Percentiles rank a stretch among this genome's conserved stretches.
These are phyloP conservation scores for Nyssa sinensis DNA, from an alignment of 148 eudicot species.

Conservation along the genomic window DNA sequence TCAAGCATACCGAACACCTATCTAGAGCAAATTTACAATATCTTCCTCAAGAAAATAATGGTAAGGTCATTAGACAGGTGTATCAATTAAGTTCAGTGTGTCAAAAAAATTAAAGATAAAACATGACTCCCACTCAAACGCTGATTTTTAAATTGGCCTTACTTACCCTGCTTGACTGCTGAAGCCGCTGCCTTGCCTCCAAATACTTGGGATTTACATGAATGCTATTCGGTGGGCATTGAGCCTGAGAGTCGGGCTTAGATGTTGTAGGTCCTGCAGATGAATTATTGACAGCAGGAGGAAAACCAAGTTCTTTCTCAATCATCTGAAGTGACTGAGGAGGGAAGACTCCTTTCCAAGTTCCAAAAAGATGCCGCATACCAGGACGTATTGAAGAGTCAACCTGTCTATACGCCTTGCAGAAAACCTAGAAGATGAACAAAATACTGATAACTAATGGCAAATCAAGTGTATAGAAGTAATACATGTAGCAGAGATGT, in stretches of 20 bases:
- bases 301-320: constrained; percentile 82
- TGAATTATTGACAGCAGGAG: constrained; percentile 59
- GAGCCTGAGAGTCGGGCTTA: constrained; percentile 67
- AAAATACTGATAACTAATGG: constrained; percentile 10
- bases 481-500: not conserved
- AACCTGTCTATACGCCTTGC: constrained; percentile 90
- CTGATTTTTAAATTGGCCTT: constrained; percentile 9
- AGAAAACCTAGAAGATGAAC: constrained; percentile 66
- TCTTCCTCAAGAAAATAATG: not conserved
- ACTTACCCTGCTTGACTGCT: constrained; percentile 82
- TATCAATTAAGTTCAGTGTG: not conserved
- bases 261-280: constrained; percentile 55
- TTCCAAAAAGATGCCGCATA: constrained; percentile 96
- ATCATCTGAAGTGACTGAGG: constrained; percentile 79
- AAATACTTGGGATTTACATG: constrained; percentile 96
- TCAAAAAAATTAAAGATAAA: not conserved
- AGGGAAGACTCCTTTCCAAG: constrained; percentile 98
- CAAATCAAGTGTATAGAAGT: constrained; percentile 7
- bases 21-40: not conserved
- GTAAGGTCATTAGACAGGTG: not conserved
- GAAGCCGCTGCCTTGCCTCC: constrained; percentile 87
- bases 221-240: constrained; percentile 73
- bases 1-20: not conserved
- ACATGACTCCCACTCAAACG: not conserved
- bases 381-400: constrained; percentile 67